These are phyloP conservation scores for Globisporangium echinulatum DNA, from an alignment of 352 stramenopile genomes.

Conservation along the genomic window DNA sequence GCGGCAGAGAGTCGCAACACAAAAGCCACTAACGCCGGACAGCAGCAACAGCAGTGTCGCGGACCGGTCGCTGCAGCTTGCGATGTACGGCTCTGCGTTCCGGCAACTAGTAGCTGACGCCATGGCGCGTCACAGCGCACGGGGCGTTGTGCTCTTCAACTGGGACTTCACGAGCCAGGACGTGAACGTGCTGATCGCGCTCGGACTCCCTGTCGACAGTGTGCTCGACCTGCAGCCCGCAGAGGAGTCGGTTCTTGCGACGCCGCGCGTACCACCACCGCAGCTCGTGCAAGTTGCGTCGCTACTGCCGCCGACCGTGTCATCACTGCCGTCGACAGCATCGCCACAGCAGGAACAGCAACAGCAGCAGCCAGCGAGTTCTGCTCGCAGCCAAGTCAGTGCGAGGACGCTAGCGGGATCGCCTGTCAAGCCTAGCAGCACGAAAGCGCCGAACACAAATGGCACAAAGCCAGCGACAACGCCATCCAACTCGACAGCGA, in stretches of 20 bases:
- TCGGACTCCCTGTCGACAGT: constrained; percentile 43
- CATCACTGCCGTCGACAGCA: not conserved
- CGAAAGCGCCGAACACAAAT: not conserved
- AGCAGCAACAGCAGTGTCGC: not conserved
- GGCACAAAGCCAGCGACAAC: constrained; percentile 1
- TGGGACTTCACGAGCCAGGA: constrained; percentile 40
- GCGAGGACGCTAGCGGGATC: constrained; percentile 6
- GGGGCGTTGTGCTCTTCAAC: constrained; percentile 54
- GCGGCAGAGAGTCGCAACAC: not conserved
- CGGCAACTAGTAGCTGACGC: constrained; percentile 7
- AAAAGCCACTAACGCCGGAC: too few relatives aligned
- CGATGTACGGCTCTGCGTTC: constrained; percentile 15
- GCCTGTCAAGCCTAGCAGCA: constrained; percentile 1
- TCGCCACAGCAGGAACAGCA: not conserved
- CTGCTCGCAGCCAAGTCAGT: constrained; percentile 2
- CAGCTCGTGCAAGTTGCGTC: not conserved
- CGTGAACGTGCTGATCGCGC: constrained; percentile 35
- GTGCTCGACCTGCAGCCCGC: constrained; percentile 45
- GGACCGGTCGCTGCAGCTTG: constrained; percentile 11
- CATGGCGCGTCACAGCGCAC: constrained; percentile 15
- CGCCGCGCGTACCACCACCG: constrained; percentile 1
- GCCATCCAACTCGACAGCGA: not conserved
- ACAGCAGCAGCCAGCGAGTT: not conserved
- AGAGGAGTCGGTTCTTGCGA: not conserved
- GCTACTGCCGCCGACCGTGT: not conserved